A percentile compares a stretch with the other conserved stretches of the same genome.
These are phyloP conservation scores for Ceriops decandra DNA, from an alignment of 345 rosid species.

Conservation along the genomic window DNA sequence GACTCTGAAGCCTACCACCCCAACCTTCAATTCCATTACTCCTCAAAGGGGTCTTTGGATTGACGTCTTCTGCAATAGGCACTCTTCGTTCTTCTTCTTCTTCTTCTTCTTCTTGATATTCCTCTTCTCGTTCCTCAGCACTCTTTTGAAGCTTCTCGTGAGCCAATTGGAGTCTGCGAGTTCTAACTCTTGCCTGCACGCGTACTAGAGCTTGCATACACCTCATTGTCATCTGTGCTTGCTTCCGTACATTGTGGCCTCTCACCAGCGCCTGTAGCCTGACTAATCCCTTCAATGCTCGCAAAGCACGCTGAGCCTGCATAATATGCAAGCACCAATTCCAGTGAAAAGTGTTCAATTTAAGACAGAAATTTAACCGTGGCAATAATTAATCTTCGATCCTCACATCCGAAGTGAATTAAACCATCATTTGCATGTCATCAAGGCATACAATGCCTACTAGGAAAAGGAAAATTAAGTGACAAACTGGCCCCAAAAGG, in stretches of 20 bases:
- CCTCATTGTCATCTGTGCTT: conserved; percentile 95
- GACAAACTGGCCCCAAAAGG: background rate
- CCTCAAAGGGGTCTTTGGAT: conserved; percentile 32
- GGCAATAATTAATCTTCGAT: too few species aligned
- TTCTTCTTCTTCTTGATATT: conserved; percentile 7
- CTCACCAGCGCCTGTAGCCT: conserved; percentile 93
- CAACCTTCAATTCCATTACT: conserved; percentile 23
- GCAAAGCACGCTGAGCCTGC: conserved; percentile 90
- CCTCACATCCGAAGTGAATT: too few species aligned
- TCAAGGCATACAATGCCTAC: too few species aligned
- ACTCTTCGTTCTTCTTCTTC: background rate
- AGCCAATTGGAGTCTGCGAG: conserved; percentile 64
- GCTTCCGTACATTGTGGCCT: conserved; percentile 90
- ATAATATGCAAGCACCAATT: background rate
- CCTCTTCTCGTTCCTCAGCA: conserved; percentile 36
- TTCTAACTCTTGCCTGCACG: conserved; percentile 86
- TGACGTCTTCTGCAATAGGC: background rate
- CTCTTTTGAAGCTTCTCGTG: conserved; percentile 43
- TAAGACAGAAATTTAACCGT: too few species aligned
- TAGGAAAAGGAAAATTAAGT: too few species aligned
- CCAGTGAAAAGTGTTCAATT: background rate
- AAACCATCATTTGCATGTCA: too few species aligned
- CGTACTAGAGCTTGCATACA: conserved; percentile 98
- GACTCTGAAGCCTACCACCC: conserved; percentile 44
- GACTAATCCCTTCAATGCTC: conserved; percentile 88